Evolutionary conservation across 305 asterid genomes (phyloP), one percentile per base, ranked within the genome.

Genomic region (Fraxinus albicans): DNA sequence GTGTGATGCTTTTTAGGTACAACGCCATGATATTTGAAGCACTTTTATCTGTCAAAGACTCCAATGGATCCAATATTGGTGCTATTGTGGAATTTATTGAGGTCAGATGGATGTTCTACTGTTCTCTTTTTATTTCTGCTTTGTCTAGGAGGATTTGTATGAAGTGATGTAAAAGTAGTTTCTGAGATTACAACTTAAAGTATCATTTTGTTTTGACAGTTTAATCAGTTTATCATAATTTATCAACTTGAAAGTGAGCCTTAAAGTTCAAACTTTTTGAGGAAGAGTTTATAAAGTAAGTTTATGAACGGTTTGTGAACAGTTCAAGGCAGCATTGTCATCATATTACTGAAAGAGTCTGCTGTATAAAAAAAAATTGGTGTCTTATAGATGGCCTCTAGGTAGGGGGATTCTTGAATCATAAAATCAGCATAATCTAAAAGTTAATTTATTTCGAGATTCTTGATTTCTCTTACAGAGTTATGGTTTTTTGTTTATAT

Each of bases 1-100:
- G 34, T 10, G 34, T 33, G 42, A 33, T 72, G 55, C 77, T 27
- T 77, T 72, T 86, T 88, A 92, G 94, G 76, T 86, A 88, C 82
- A 67, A 40, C 67, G 79, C 80, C 23, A 81, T 89, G 94, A 90
- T 92, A 76, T 83, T 90, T 81, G 94, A 91, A 80, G 96, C 96
- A 78, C 81, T 92, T 79, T 81, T 91, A 69, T 81, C 89, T 79
- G 44, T 89, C 86, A 88, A 89, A 79, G 89, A 84, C 79, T 77
- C 86, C 83, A 84, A 55, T 80, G 96, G 93, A 88, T 87, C 91
- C 78, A 91, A 88, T 67, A 44, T 85, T 83, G 86, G 85, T 74
- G 86, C 90, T 70, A 90, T 92, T 84, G 69, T 83, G 79, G 86
- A 84, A 73, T 91, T 86, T 76, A 88, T 92, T 81, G 91, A 92